phyloP scores from a whole-genome alignment of 164 flowering plant genomes.

The Pachysandra terminalis region DNA sequence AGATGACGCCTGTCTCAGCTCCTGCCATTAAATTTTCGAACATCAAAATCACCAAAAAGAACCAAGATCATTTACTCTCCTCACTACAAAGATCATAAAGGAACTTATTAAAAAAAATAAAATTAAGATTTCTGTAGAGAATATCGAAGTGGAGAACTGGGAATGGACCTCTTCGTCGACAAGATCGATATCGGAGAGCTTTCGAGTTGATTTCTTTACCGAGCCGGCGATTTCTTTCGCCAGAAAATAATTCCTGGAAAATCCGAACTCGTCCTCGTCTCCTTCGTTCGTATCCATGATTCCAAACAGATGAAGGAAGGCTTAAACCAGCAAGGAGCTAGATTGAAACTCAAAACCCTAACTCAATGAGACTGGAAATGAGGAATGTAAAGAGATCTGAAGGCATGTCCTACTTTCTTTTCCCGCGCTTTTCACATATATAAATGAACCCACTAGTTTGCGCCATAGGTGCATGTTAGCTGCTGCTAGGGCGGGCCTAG shows the following conservation, averaged over 20 bases:
- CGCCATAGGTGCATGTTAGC: too few species aligned
- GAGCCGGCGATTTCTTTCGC: slow-evolving; percentile 78
- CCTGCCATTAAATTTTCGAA: slow-evolving; percentile 37
- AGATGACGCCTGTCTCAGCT: slow-evolving; percentile 56
- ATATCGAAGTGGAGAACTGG: background rate
- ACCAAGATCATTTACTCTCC: too few species aligned
- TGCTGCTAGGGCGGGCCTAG: too few species aligned
- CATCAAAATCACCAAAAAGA: background rate
- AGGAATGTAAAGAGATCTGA: too few species aligned
- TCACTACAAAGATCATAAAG: background rate
- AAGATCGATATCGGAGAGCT: slow-evolving; percentile 67
- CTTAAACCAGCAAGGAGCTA: background rate
- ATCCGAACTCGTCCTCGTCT: slow-evolving; percentile 43
- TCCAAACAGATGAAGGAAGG: background rate
- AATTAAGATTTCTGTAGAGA: background rate
- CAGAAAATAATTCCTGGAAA: slow-evolving; percentile 40
- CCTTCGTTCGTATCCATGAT: slow-evolving; percentile 43
- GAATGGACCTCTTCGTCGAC: slow-evolving; percentile 77
- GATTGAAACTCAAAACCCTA: background rate
- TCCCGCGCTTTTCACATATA: too few species aligned
- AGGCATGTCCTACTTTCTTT: too few species aligned
- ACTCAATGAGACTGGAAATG: too few species aligned
- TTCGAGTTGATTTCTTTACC: slow-evolving; percentile 65
- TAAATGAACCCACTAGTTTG: too few species aligned
- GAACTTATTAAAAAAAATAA: background rate